Evolutionary conservation across 768 basidiomycete species (phyloP), one percentile per base, ranked within the genome.

Genomic region (Leccinum barrowsii): DNA sequence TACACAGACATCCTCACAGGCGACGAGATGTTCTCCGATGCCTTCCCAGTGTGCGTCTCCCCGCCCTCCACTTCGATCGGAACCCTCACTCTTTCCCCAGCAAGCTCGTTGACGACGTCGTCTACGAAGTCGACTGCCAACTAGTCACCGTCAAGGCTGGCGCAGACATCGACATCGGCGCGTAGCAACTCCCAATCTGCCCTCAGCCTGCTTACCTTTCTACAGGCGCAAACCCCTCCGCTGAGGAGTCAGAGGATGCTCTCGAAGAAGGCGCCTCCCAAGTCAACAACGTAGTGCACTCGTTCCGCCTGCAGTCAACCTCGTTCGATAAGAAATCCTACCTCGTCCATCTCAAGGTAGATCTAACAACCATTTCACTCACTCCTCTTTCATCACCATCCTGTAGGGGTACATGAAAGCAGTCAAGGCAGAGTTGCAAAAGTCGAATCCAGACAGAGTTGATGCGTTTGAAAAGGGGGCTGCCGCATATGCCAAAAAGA

Each of bases 11-110:
- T 90, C 59, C n/a, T 97, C 58, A 74, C 85, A 52, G 84, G 74
- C 48, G 93, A 96, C 70, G 95, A 98, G 80, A 89, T 98, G 82
- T 85, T 91, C 82, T 94, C 93, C 26, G 94, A 96, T 78, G 94
- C 94, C 63, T 98, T 88, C 80, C 86, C 87, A 19, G 17, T 89
- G 94, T 95, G 66, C 60, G 87, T 79, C 28, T 30, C 49, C 26
- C 50, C 49, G 1, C n/a, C 8, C 2, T 5, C 49, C 26, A 42
- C 10, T 12, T 28, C 22, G 52, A 28, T 28, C 26, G 26, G 26
- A 28, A 28, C 2, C 35, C 62, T 67, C 51, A 62, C 47, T 46
- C 50, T 51, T n/a, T n/a, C 46, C 50, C 34, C 70, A 95, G 93
- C 65, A 94, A 93, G 79, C 44, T 70, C 44, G 73, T 96, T 64